Evolutionary conservation across 805 yeast species (phyloP), one percentile per base, ranked within the genome.

Genomic region (Saccharomycopsis sp.): DNA sequence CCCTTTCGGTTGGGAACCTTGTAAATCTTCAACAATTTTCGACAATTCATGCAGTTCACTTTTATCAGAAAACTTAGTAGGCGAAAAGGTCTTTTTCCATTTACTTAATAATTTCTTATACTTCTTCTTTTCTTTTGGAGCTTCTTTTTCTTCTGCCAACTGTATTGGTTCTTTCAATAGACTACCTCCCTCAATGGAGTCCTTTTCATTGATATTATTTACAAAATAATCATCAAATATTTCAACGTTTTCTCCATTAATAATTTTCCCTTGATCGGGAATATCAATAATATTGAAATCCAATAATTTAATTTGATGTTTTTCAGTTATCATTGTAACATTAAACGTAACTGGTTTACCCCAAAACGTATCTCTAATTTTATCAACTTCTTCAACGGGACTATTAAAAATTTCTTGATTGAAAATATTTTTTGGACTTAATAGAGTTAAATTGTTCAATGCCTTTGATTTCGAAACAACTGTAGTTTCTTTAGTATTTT

Each of bases 221-320:
- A 11, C 31, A 11, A 27, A 11, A 13, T 27, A 13, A 23, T 33
- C 37, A 14, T 23, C 31, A 21, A 29, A 33, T 8, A 40, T 23
- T 20, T 40, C 38, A 16, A 40, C 26, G 11, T 14, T 19, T 16
- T 11, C 37, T 7, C 43, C 43, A n/a, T 31, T 23, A 14, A 40
- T 40, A 8, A 40, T 23, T 4, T 40, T 24, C 5, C 43, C 43
- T 13, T 14, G 23, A 11, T 40, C 38, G 4, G 43, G 38, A 17
- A 32, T 16, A 22, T 32, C 26, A 4, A 40, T 40, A 7, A 31
- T 4, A 21, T 39, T 38, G 29, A 44, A 44, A 29, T 44, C 26
- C 5, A 41, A 21, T 20, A 45, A 27, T 17, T 41, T 45, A 11
- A 40, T 24, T 13, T 41, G 26, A 31, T 13, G 9, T 4, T 11